These are phyloP conservation scores for Rhodomyrtus tomentosa DNA, from an alignment of 345 rosid species.

Conservation along the genomic window DNA sequence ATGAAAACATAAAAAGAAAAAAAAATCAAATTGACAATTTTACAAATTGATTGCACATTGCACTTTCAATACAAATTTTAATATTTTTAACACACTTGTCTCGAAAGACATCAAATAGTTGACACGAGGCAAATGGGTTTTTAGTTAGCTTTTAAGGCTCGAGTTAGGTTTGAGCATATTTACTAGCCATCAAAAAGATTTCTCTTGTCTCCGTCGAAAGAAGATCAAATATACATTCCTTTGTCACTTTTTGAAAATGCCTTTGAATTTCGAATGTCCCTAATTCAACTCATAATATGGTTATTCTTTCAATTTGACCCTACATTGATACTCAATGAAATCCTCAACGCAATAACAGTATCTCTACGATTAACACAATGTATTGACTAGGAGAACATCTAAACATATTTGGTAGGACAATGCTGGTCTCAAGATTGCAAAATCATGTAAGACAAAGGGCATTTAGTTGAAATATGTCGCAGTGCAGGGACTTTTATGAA, in stretches of 20 bases:
- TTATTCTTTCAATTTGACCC: neutral
- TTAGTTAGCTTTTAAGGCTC: neutral
- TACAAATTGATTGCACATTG: accelerated
- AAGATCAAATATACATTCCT: neutral
- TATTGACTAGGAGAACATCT: neutral
- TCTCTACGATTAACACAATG: neutral
- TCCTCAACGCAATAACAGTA: neutral
- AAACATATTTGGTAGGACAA: neutral
- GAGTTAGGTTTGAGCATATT: neutral
- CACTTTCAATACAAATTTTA: neutral
- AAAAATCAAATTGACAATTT: neutral
- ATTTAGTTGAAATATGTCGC: neutral
- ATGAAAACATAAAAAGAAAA: neutral
- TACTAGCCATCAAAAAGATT: neutral
- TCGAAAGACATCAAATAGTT: neutral
- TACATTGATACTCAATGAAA: neutral
- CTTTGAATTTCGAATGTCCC: neutral
- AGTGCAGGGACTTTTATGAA: neutral
- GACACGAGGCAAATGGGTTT: neutral
- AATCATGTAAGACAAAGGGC: neutral
- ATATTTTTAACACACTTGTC: neutral
- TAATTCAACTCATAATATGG: neutral
- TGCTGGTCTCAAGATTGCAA: neutral
- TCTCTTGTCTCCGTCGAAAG: neutral
- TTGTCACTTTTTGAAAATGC: neutral